These are phyloP conservation scores for Guadua angustifolia DNA, from an alignment of 176 grass and related monocot genomes.

Conservation along the genomic window DNA sequence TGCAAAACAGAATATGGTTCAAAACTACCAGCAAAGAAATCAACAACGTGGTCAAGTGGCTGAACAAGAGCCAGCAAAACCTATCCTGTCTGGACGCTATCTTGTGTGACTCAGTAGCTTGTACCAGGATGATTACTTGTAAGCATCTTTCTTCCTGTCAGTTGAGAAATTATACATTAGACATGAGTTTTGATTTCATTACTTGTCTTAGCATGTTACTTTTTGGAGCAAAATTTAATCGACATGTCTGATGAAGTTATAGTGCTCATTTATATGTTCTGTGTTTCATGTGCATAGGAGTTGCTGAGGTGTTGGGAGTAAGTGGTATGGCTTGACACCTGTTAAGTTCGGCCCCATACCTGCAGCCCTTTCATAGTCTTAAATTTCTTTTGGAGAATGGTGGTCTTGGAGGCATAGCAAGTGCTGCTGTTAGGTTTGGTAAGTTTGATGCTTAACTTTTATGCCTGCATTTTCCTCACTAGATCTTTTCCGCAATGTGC, in stretches of 20 bases:
- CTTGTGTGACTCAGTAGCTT: conserved; percentile 70
- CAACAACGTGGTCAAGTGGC: conserved; percentile 49
- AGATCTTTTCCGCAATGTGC: conserved; percentile 10
- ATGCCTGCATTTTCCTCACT: neutral
- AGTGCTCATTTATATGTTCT: conserved; percentile 30
- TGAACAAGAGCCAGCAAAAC: conserved; percentile 60
- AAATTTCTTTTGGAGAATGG: conserved; percentile 74
- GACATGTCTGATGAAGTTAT: neutral
- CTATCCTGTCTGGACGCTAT: conserved; percentile 65
- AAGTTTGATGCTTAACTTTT: conserved; percentile 39
- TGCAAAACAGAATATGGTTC: conserved; percentile 53
- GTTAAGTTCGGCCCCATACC: conserved; percentile 59
- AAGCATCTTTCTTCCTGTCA: conserved; percentile 25
- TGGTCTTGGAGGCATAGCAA: conserved; percentile 64
- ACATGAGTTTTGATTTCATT: neutral
- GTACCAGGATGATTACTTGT: conserved; percentile 66
- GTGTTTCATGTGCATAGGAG: conserved; percentile 44
- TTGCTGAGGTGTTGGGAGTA: conserved; percentile 54
- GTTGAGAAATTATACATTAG: conserved; percentile 1
- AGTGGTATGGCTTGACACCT: conserved; percentile 64
- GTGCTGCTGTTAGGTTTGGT: conserved; percentile 66
- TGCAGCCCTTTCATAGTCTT: conserved; percentile 66
- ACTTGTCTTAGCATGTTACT: conserved; percentile 6
- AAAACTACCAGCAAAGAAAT: conserved; percentile 57
- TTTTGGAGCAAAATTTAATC: neutral